Evolutionary conservation across 345 rosid species (phyloP).

Genomic region (Populus deltoides): DNA sequence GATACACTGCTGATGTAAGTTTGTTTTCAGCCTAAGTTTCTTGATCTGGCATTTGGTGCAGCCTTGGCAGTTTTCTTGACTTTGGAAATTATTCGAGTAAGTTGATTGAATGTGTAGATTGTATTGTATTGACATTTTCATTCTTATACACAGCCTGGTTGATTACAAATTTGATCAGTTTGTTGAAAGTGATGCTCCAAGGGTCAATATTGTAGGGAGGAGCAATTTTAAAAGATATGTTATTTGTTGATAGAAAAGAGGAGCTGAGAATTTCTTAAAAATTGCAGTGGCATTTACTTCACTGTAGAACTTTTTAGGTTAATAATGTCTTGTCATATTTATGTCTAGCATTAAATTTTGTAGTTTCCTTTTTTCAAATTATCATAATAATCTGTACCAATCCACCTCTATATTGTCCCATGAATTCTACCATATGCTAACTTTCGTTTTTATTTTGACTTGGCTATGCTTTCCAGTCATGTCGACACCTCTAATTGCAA

Average conservation of each 20-base stretch:
- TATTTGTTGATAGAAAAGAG: background rate
- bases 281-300: background rate
- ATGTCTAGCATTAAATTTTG: background rate
- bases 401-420: background rate
- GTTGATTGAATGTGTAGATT: slow-evolving; percentile 19
- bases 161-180: background rate
- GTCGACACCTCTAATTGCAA: background rate
- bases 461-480: background rate
- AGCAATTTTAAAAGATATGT: background rate
- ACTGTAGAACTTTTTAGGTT: background rate
- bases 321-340: background rate
- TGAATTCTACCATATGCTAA: background rate
- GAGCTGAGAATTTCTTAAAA: background rate
- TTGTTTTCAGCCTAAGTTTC: slow-evolving; percentile 79
- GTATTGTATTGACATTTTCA: background rate
- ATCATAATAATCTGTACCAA: background rate
- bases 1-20: slow-evolving; percentile 9
- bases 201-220: background rate
- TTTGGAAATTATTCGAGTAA: slow-evolving; percentile 86
- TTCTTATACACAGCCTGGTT: background rate
- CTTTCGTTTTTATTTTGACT: background rate
- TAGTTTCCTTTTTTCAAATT: background rate
- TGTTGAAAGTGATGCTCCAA: background rate
- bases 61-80: slow-evolving; percentile 78
- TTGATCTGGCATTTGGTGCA: slow-evolving; percentile 93